These are phyloP conservation scores for Funneliformis geosporum DNA, from an alignment of 192 early-diverging fungal species.

Conservation along the genomic window DNA sequence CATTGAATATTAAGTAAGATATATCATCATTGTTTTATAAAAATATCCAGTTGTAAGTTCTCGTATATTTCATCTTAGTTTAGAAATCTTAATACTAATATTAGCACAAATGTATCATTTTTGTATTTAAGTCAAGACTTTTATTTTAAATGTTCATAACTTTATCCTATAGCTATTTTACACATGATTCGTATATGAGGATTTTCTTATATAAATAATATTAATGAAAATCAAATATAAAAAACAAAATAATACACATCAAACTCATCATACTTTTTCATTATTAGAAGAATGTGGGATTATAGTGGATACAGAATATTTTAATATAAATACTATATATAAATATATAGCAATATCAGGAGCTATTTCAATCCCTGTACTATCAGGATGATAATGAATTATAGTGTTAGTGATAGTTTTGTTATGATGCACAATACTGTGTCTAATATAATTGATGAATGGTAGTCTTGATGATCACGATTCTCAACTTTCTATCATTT, in stretches of 20 bases:
- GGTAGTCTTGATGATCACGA: no score
- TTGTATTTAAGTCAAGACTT: background rate
- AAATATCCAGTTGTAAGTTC: conserved; percentile 18
- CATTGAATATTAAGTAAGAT: conserved; percentile 10
- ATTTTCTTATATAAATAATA: conserved; percentile 25
- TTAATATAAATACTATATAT: no score
- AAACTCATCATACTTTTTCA: conserved; percentile 13
- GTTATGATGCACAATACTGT: no score
- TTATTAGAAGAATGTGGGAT: conserved; percentile 13
- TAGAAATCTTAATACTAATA: no score
- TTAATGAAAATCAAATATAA: conserved; percentile 17
- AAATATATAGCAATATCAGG: no score
- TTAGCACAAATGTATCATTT: conserved; percentile 17
- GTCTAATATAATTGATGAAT: no score
- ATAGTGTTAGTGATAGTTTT: no score
- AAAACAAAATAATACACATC: conserved; percentile 22
- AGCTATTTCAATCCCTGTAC: no score
- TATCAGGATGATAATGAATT: no score
- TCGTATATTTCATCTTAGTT: conserved; percentile 11
- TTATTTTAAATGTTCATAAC: background rate
- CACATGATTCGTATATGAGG: conserved; percentile 16
- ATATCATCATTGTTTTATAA: conserved; percentile 27
- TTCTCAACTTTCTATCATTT: no score
- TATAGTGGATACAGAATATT: no score
- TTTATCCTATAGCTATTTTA: conserved; percentile 10